Percentiles rank a stretch among this genome's conserved stretches.
Evolutionary conservation across 2,329 filamentous ascomycete genomes (phyloP).

Genomic region (Cordyceps tenuipes): DNA sequence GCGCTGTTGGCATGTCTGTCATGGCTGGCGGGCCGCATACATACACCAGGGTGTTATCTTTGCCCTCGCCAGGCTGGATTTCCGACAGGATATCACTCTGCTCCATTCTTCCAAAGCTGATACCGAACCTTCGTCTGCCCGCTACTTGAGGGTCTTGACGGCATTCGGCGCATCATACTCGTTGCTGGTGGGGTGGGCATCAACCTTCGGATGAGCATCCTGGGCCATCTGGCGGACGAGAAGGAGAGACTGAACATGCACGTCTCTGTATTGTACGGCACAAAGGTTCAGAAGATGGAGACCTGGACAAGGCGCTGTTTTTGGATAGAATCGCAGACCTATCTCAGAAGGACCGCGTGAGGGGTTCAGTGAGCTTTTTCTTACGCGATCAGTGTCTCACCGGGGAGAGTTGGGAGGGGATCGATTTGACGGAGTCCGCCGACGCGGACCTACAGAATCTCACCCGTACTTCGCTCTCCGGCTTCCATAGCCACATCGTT

Average conservation of each 20-base stretch:
- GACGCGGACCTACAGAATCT: slow-evolving; percentile 57
- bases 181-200: slow-evolving; percentile 77
- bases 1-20: slow-evolving; percentile 49
- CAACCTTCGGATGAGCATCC: slow-evolving; percentile 71
- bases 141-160: slow-evolving; percentile 40
- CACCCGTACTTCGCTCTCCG: slow-evolving; percentile 42
- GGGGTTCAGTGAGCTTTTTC: slow-evolving; percentile 38
- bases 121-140: slow-evolving; percentile 65
- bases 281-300: slow-evolving; percentile 26
- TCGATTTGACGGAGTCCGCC: slow-evolving; percentile 44
- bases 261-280: slow-evolving; percentile 58
- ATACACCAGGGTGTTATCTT: slow-evolving; percentile 45
- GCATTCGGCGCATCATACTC: slow-evolving; percentile 56
- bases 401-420: neutral
- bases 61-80: slow-evolving; percentile 24
- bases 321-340: slow-evolving; percentile 36
- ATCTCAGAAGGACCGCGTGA: slow-evolving; percentile 30
- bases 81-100: slow-evolving; percentile 33
- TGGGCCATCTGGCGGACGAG: slow-evolving; percentile 47
- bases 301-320: slow-evolving; percentile 38
- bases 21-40: slow-evolving; percentile 60
- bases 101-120: slow-evolving; percentile 33
- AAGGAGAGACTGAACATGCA: slow-evolving; percentile 25
- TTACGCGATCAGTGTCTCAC: slow-evolving; percentile 28
- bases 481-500: slow-evolving; percentile 68